Evolutionary conservation across 768 basidiomycete species (phyloP).

Genomic region (Multifurca ochricompacta): DNA sequence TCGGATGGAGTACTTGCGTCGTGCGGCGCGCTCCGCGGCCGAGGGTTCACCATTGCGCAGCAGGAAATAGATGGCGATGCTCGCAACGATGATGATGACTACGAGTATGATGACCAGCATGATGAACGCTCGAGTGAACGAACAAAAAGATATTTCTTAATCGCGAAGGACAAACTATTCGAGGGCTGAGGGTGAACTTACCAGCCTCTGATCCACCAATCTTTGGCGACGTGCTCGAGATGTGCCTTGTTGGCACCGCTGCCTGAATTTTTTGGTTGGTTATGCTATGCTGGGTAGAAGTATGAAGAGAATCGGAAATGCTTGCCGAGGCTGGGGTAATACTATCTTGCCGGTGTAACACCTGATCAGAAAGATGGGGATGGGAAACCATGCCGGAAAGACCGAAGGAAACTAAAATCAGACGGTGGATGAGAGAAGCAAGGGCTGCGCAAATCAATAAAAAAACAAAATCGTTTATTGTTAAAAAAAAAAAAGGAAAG

Average conservation of each 20-base stretch:
- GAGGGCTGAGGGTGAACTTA: background rate
- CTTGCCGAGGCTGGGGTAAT: background rate
- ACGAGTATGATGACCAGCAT: slow-evolving; percentile 49
- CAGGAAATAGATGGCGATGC: slow-evolving; percentile 48
- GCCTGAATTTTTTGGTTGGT: background rate
- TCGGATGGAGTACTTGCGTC: slow-evolving; percentile 20
- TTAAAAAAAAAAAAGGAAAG: too few species aligned
- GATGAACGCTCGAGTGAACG: slow-evolving; percentile 38
- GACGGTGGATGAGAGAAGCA: background rate
- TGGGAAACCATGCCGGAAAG: background rate
- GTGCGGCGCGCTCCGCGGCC: slow-evolving; percentile 32
- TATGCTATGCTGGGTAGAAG: background rate
- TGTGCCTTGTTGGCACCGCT: background rate
- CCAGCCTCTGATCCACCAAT: slow-evolving; percentile 19
- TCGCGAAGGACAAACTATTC: background rate
- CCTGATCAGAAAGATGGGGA: too few species aligned
- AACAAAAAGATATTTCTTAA: background rate
- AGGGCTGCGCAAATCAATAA: too few species aligned
- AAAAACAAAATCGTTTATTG: too few species aligned
- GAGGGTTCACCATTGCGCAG: slow-evolving; percentile 42
- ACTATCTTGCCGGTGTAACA: background rate
- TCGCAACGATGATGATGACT: slow-evolving; percentile 45
- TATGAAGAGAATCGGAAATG: background rate
- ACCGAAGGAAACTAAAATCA: background rate
- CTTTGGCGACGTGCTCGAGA: slow-evolving; percentile 9